phyloP scores from a whole-genome alignment of 257 asterid species.

The Solanum corneliomulleri region DNA sequence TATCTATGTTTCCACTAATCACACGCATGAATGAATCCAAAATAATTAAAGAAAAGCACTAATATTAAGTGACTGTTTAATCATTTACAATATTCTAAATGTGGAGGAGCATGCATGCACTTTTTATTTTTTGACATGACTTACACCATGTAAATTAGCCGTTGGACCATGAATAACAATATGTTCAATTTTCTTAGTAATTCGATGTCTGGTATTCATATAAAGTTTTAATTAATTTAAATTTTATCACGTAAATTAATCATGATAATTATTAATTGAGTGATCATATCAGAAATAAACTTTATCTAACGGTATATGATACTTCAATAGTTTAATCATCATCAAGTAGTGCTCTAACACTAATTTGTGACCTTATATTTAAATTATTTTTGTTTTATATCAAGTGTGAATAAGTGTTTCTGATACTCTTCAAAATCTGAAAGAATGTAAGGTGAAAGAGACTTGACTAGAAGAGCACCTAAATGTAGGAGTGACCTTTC shows the following conservation, averaged over 20 bases:
- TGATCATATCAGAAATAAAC: background rate
- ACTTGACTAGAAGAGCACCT: constrained; percentile 10
- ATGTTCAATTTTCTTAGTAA: background rate
- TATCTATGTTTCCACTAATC: background rate
- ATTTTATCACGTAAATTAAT: no score
- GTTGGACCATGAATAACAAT: background rate
- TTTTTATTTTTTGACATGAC: background rate
- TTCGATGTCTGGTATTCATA: fast-evolving
- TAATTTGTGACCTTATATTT: background rate
- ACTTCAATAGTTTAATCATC: background rate
- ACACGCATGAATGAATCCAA: background rate
- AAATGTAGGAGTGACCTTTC: background rate
- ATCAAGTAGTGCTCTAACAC: background rate
- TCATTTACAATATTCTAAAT: background rate
- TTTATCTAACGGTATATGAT: background rate
- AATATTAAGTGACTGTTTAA: background rate
- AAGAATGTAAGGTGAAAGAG: background rate
- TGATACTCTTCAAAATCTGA: background rate
- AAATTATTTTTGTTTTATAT: background rate
- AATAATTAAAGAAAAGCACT: background rate
- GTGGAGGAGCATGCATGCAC: background rate
- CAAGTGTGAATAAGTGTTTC: background rate
- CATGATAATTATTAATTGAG: background rate
- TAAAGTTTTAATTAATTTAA: fast-evolving
- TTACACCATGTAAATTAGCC: background rate